phyloP scores from a whole-genome alignment of 2,329 filamentous ascomycete species.

The Orbilia quercus region DNA sequence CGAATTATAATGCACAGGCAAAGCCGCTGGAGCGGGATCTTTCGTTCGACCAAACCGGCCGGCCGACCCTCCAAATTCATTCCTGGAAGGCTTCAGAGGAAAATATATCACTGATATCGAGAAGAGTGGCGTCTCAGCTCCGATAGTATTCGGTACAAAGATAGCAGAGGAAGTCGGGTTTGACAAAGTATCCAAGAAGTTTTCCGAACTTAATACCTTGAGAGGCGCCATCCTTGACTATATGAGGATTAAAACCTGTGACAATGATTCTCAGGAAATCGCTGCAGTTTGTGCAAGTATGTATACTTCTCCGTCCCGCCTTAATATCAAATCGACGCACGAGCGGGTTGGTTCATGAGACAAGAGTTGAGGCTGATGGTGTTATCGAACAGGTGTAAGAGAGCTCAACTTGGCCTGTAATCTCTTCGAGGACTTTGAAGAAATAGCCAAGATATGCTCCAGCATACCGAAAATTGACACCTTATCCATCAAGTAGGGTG shows the following conservation, averaged over 20 bases:
- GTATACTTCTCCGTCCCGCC: slow-evolving; percentile 6
- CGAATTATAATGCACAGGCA: slow-evolving; percentile 65
- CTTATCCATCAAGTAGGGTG: slow-evolving; percentile 75
- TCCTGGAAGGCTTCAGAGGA: slow-evolving; percentile 80
- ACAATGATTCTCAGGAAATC: slow-evolving; percentile 64
- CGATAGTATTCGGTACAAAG: slow-evolving; percentile 81
- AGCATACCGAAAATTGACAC: slow-evolving; percentile 74
- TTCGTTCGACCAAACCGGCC: slow-evolving; percentile 84
- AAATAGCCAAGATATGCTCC: slow-evolving; percentile 77
- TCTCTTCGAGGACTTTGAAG: slow-evolving; percentile 75
- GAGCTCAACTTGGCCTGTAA: slow-evolving; percentile 90
- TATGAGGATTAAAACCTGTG: slow-evolving; percentile 69
- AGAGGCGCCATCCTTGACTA: slow-evolving; percentile 85
- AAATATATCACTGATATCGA: slow-evolving; percentile 76
- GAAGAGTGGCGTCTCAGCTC: slow-evolving; percentile 63
- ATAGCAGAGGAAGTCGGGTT: slow-evolving; percentile 94
- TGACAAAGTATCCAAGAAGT: slow-evolving; percentile 85
- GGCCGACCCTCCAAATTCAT: slow-evolving; percentile 75
- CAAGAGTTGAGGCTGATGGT: slow-evolving; percentile 57
- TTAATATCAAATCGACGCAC: neutral
- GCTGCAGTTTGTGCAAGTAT: slow-evolving; percentile 68
- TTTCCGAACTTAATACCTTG: slow-evolving; percentile 81
- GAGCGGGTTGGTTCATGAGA: neutral
- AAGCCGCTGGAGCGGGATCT: slow-evolving; percentile 78
- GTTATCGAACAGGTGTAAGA: slow-evolving; percentile 68